phyloP scores from a whole-genome alignment of 1,139 yeast genomes.

The Keqinozyma sinolaborantium region DNA sequence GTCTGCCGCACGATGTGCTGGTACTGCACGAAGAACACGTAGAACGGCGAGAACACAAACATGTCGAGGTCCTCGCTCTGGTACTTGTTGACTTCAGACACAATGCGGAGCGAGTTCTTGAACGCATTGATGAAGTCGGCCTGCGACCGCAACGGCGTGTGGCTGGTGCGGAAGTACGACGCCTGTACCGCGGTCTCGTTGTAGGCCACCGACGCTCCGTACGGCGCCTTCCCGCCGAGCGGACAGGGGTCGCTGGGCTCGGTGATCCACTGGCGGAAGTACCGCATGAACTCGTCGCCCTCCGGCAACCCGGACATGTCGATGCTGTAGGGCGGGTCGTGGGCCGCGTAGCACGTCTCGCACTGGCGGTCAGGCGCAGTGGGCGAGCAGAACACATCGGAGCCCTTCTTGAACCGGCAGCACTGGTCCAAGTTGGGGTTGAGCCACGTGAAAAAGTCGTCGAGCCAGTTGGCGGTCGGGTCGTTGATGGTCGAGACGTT shows the following conservation, averaged over 20 bases:
- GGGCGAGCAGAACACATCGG: conserved; percentile 54
- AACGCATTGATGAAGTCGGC: conserved; percentile 80
- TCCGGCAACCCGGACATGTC: conserved; percentile 85
- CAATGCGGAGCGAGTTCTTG: conserved; percentile 67
- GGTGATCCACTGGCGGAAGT: conserved; percentile 77
- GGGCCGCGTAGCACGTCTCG: conserved; percentile 61
- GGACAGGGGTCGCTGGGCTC: conserved; percentile 92
- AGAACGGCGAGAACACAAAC: conserved; percentile 90
- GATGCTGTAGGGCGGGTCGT: conserved; percentile 60
- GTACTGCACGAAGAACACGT: conserved; percentile 90
- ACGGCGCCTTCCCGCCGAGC: conserved; percentile 93
- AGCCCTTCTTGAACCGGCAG: conserved; percentile 59
- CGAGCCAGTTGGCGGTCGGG: conserved; percentile 90
- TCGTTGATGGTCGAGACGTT: conserved; percentile 65
- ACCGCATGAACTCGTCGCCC: conserved; percentile 68
- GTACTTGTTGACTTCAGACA: conserved; percentile 48
- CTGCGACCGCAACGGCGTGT: conserved; percentile 77
- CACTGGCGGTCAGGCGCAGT: conserved; percentile 70
- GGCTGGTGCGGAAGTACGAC: conserved; percentile 77
- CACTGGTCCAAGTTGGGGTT: conserved; percentile 87
- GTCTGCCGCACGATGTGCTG: conserved; percentile 58
- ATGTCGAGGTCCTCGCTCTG: conserved; percentile 37
- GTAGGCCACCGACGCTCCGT: conserved; percentile 55
- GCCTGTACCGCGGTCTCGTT: conserved; percentile 42
- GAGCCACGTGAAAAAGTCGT: conserved; percentile 82